phyloP scores from a whole-genome alignment of 306 rosid genomes.

The Begonia peltatifolia region DNA sequence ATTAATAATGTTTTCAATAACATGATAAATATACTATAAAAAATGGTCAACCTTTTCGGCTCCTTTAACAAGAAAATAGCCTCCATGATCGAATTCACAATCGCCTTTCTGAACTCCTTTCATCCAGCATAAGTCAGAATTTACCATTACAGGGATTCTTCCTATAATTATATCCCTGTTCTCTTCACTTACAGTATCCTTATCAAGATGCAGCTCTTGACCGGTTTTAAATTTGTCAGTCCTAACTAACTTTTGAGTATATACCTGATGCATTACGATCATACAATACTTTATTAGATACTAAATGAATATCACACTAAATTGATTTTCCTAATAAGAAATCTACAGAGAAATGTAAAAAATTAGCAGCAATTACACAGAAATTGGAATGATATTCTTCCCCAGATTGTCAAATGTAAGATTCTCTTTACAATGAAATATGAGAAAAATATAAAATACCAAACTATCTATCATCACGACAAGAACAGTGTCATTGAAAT shows the following conservation, averaged over 20 bases:
- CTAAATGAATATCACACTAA: too few relatives aligned
- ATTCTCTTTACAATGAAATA: too few relatives aligned
- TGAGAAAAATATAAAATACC: too few relatives aligned
- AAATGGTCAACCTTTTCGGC: conserved; percentile 65
- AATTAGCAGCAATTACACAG: too few relatives aligned
- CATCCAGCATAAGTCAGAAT: conserved; percentile 82
- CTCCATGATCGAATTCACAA: conserved; percentile 86
- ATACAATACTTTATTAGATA: conserved; percentile 7
- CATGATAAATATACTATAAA: too few relatives aligned
- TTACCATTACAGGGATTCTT: conserved; percentile 86
- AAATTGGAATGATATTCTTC: too few relatives aligned
- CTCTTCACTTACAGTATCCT: conserved; percentile 14
- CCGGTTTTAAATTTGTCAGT: conserved; percentile 92
- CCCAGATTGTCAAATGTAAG: too few relatives aligned
- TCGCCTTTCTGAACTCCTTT: conserved; percentile 55
- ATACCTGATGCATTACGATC: conserved; percentile 38
- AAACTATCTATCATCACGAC: too few relatives aligned
- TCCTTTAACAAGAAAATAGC: conserved; percentile 83
- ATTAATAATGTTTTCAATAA: not conserved
- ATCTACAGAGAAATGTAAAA: too few relatives aligned
- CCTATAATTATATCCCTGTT: conserved; percentile 53
- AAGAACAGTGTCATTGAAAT: too few relatives aligned
- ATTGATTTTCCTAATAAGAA: too few relatives aligned
- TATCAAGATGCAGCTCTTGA: conserved; percentile 39
- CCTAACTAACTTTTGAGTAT: conserved; percentile 28